Evolutionary conservation across 2,329 filamentous ascomycete genomes (phyloP).

Genomic region (Cryphonectria nitschkei): DNA sequence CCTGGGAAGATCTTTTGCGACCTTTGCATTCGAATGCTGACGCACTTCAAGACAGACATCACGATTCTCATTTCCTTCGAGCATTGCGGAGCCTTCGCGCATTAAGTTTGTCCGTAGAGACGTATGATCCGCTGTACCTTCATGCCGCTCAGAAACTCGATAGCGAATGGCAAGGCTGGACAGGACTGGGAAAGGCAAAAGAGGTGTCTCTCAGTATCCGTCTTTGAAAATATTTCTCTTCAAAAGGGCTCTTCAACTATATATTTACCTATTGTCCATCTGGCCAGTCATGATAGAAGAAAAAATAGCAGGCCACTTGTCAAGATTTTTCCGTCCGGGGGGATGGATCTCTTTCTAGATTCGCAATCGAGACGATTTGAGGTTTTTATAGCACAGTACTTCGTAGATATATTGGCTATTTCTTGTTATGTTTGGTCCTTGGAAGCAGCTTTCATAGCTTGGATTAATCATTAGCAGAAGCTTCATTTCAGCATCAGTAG

Average conservation of each 20-base stretch:
- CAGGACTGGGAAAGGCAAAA: constrained; percentile 29
- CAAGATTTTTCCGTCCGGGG: too few relatives aligned
- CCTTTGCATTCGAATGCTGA: not conserved
- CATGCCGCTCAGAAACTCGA: constrained; percentile 33
- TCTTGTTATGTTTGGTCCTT: not conserved
- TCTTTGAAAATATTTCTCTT: too few relatives aligned
- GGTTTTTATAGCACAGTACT: not conserved
- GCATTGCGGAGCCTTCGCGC: constrained; percentile 6
- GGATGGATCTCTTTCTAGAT: not conserved
- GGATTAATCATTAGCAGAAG: not conserved
- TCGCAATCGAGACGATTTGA: not conserved
- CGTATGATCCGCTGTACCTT: not conserved
- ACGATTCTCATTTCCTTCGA: constrained; percentile 1
- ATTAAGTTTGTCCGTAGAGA: constrained; percentile 2
- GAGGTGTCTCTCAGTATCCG: constrained; percentile 25
- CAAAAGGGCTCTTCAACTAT: too few relatives aligned
- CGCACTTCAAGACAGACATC: not conserved
- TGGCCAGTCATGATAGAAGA: not conserved
- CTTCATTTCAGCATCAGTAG: not conserved
- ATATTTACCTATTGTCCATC: too few relatives aligned
- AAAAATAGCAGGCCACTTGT: too few relatives aligned
- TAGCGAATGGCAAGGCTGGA: constrained; percentile 33
- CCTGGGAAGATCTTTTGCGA: not conserved
- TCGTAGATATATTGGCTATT: not conserved
- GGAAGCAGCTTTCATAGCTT: not conserved